Conservation (phyloP, 306 rosid species). For the Carpinus fangiana region DNA sequence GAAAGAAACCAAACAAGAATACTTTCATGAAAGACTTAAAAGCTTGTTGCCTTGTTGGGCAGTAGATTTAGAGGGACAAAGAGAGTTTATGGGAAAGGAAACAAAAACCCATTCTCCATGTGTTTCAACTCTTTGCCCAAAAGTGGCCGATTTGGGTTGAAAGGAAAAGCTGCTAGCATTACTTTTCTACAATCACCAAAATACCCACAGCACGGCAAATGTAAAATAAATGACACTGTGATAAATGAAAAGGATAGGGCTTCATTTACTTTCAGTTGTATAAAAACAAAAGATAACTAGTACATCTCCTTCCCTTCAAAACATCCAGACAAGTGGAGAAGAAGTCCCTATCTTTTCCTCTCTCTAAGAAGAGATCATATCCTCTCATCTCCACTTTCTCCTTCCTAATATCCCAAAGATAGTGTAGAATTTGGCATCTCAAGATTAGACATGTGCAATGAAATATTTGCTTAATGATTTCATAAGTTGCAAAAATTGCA, state of each 20-base stretch:
- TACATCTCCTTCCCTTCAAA: background rate
- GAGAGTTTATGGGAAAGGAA: background rate
- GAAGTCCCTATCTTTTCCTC: background rate
- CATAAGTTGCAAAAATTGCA: background rate
- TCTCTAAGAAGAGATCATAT: background rate
- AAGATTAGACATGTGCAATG: conserved; percentile 9
- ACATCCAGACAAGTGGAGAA: background rate
- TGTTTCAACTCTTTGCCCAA: background rate
- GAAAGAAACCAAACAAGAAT: background rate
- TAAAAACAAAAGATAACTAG: background rate
- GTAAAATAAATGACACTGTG: background rate
- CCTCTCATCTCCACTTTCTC: background rate
- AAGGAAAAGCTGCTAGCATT: background rate
- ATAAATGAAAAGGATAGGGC: background rate
- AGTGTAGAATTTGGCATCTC: background rate
- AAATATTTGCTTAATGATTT: conserved; percentile 5
- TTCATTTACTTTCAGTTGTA: background rate
- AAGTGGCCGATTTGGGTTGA: background rate
- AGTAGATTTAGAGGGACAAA: background rate
- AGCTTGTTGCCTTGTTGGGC: background rate
- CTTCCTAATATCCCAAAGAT: background rate
- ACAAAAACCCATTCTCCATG: background rate
- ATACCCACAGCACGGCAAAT: background rate
- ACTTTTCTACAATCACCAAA: background rate
- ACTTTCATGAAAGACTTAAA: background rate